A percentile compares a stretch with the other conserved stretches of the same genome.
phyloP scores from a whole-genome alignment of 257 asterid genomes.

The Solanum chiquidenum region DNA sequence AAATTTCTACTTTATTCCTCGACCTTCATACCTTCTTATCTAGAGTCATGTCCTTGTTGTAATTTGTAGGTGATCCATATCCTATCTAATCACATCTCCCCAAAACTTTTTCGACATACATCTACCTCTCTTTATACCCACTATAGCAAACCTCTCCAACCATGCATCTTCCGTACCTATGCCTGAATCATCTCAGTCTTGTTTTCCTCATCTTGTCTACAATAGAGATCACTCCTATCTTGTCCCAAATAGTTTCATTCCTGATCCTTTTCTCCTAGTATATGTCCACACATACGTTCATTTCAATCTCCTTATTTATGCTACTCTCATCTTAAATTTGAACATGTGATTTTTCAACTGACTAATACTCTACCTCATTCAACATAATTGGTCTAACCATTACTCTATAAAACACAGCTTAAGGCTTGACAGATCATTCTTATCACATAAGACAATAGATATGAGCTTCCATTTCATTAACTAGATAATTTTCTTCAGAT shows the following conservation, averaged over 20 bases:
- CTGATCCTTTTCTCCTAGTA: not conserved
- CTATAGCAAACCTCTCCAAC: not conserved
- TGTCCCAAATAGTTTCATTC: not conserved
- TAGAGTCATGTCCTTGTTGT: not conserved
- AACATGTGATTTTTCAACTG: rapidly evolving
- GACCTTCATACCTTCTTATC: too few relatives aligned
- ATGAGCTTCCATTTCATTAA: not conserved
- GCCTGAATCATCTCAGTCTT: not conserved
- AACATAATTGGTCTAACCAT: not conserved
- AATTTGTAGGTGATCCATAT: not conserved
- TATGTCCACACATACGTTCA: not conserved
- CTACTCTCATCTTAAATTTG: not conserved
- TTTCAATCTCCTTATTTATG: not conserved
- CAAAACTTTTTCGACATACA: not conserved
- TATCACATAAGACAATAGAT: too few relatives aligned
- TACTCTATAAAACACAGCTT: too few relatives aligned
- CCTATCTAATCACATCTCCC: not conserved
- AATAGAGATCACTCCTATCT: rapidly evolving
- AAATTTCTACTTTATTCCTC: not conserved
- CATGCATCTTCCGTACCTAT: not conserved
- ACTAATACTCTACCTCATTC: not conserved
- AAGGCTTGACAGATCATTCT: not conserved
- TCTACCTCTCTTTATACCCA: not conserved
- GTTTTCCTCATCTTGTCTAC: not conserved
- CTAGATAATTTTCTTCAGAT: not conserved